phyloP scores from a whole-genome alignment of 2,329 filamentous ascomycete genomes.

The Cucurbitaria berberidis region DNA sequence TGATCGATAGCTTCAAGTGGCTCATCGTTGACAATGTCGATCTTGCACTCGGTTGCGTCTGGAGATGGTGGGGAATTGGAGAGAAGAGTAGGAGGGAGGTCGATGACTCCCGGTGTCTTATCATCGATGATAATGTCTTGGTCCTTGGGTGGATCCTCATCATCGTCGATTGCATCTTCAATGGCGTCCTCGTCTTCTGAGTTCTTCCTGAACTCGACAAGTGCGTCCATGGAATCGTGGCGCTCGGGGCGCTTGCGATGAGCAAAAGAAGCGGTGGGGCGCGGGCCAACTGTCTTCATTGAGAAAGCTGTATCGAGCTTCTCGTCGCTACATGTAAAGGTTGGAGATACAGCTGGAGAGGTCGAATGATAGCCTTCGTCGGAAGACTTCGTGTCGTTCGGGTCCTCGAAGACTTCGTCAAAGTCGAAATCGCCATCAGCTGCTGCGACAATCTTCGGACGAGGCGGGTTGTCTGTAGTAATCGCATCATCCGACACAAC shows the following conservation, averaged over 20 bases:
- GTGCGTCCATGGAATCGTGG: constrained; percentile 10
- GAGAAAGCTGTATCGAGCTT: background rate
- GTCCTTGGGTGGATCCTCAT: background rate
- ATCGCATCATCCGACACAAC: no score
- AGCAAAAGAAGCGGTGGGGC: background rate
- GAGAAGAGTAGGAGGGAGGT: background rate
- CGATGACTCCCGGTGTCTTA: background rate
- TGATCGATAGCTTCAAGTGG: background rate
- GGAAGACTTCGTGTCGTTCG: background rate
- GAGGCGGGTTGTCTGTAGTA: no score
- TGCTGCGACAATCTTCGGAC: no score
- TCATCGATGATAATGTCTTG: background rate
- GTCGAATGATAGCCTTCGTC: constrained; percentile 18
- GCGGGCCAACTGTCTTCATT: background rate
- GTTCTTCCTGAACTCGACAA: background rate
- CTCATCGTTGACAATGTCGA: background rate
- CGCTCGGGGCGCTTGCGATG: background rate
- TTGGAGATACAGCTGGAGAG: constrained; percentile 5
- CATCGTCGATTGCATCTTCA: background rate
- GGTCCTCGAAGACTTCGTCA: constrained; percentile 3
- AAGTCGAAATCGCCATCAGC: background rate
- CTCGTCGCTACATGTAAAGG: background rate
- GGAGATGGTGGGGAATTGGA: background rate
- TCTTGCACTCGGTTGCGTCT: background rate
- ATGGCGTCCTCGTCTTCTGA: background rate